These are phyloP conservation scores for Canariomyces notabilis DNA, from an alignment of 2,329 filamentous ascomycete species.

Conservation along the genomic window DNA sequence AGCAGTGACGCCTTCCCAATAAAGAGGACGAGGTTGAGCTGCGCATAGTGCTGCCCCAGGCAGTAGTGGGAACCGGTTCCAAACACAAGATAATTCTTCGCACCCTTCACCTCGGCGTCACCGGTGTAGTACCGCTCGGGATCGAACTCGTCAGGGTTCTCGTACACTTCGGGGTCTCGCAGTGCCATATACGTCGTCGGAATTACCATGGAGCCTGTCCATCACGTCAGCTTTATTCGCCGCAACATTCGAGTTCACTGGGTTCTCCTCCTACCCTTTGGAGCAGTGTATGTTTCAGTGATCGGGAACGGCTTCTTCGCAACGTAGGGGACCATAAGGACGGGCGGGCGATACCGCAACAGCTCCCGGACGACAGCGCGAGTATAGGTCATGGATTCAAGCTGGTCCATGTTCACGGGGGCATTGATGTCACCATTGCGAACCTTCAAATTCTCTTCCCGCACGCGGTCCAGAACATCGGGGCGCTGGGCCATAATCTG, in stretches of 20 bases:
- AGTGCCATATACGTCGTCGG: conserved; percentile 87
- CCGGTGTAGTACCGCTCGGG: conserved; percentile 89
- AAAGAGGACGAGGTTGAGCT: conserved; percentile 82
- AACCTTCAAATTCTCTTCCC: conserved; percentile 78
- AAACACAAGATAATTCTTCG: conserved; percentile 97
- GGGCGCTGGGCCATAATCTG: conserved; percentile 90
- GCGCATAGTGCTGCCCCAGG: conserved; percentile 86
- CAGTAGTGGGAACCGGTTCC: conserved; percentile 96
- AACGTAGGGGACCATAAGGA: conserved; percentile 93
- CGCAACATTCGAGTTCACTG: neutral
- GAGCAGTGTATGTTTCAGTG: conserved; percentile 79
- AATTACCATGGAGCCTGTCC: conserved; percentile 78
- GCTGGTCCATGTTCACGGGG: conserved; percentile 71
- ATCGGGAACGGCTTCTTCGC: conserved; percentile 95
- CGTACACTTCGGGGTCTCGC: conserved; percentile 88
- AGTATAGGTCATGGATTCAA: conserved; percentile 86
- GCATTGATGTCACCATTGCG: conserved; percentile 70
- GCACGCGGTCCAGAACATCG: conserved; percentile 83
- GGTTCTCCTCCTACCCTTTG: conserved; percentile 58
- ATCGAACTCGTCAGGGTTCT: conserved; percentile 81
- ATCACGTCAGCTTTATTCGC: neutral
- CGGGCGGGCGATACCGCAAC: conserved; percentile 88
- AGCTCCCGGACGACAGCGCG: conserved; percentile 87
- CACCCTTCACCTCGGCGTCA: conserved; percentile 75
- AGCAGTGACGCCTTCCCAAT: conserved; percentile 83